Conservation (phyloP, 2,329 filamentous ascomycete genomes). For the Cryoendolithus antarcticus region DNA sequence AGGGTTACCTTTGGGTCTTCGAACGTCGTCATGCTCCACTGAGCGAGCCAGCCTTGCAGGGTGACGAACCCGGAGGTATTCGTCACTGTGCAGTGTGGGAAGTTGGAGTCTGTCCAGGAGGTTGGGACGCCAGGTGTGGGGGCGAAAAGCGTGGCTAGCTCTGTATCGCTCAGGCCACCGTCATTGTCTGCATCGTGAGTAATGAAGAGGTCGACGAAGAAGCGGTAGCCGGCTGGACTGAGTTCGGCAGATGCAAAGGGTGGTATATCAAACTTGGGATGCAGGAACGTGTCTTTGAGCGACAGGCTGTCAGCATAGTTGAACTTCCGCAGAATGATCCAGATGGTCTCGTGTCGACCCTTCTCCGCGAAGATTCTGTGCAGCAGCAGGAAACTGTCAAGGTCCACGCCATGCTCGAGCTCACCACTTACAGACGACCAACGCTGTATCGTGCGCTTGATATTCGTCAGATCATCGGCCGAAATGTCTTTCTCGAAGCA, state of each 20-base stretch:
- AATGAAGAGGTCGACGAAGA: slow-evolving; percentile 93
- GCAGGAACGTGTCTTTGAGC: slow-evolving; percentile 78
- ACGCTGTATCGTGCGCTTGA: slow-evolving; percentile 76
- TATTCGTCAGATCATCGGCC: slow-evolving; percentile 71
- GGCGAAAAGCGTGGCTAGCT: slow-evolving; percentile 76
- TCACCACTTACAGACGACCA: slow-evolving; percentile 8
- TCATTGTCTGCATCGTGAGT: slow-evolving; percentile 97
- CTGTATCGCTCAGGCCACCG: slow-evolving; percentile 75
- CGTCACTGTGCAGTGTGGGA: slow-evolving; percentile 84
- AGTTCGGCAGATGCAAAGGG: slow-evolving; percentile 87
- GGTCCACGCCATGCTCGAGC: slow-evolving; percentile 61
- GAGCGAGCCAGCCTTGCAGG: slow-evolving; percentile 91
- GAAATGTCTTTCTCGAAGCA: slow-evolving; percentile 84
- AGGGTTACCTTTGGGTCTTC: slow-evolving; percentile 88
- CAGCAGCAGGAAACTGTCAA: slow-evolving; percentile 71
- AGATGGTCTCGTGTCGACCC: slow-evolving; percentile 93
- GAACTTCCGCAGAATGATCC: slow-evolving; percentile 90
- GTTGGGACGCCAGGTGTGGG: slow-evolving; percentile 80
- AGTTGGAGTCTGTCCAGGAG: slow-evolving; percentile 79
- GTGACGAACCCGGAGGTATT: slow-evolving; percentile 95
- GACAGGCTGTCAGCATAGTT: slow-evolving; percentile 94
- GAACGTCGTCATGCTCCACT: slow-evolving; percentile 99
- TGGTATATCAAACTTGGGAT: slow-evolving; percentile 88
- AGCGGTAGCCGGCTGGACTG: slow-evolving; percentile 86
- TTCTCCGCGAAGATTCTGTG: slow-evolving; percentile 97